phyloP scores from a whole-genome alignment of 2,329 filamentous ascomycete genomes.

The Talaromyces sp. region DNA sequence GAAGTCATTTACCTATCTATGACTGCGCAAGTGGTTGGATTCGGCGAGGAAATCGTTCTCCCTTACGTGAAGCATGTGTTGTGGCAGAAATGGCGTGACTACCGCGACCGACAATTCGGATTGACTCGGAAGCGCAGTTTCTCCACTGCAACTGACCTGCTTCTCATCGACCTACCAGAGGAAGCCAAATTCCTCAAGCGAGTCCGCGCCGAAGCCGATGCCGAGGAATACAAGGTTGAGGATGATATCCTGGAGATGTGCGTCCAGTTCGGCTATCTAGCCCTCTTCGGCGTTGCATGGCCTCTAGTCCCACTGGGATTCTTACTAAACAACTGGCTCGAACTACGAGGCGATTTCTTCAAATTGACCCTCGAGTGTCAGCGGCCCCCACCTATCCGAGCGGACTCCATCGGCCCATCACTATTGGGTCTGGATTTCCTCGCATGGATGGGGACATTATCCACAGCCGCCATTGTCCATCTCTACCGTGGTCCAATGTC shows the following conservation, averaged over 20 bases:
- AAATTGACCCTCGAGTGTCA: slow-evolving; percentile 92
- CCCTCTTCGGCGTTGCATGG: slow-evolving; percentile 92
- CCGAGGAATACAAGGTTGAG: slow-evolving; percentile 86
- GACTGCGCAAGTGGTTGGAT: slow-evolving; percentile 87
- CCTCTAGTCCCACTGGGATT: slow-evolving; percentile 89
- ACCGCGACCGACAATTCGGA: slow-evolving; percentile 23
- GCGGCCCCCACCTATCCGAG: slow-evolving; percentile 83
- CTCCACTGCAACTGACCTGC: slow-evolving; percentile 48
- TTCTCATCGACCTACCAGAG: slow-evolving; percentile 68
- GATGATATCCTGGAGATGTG: slow-evolving; percentile 92
- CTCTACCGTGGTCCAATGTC: slow-evolving; percentile 73
- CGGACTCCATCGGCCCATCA: slow-evolving; percentile 94
- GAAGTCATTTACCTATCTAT: slow-evolving; percentile 97
- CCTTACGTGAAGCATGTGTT: slow-evolving; percentile 81
- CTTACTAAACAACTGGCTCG: slow-evolving; percentile 93
- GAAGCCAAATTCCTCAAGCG: slow-evolving; percentile 79
- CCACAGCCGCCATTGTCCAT: slow-evolving; percentile 83
- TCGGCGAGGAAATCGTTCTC: slow-evolving; percentile 80
- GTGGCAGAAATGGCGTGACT: slow-evolving; percentile 66
- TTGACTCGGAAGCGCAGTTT: slow-evolving; percentile 38
- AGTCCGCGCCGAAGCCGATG: slow-evolving; percentile 79
- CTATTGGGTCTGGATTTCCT: slow-evolving; percentile 82
- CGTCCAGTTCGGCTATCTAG: slow-evolving; percentile 84
- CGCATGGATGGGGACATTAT: slow-evolving; percentile 91
- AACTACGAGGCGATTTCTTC: slow-evolving; percentile 87